Evolutionary conservation across 2,329 filamentous ascomycete species (phyloP).

Genomic region (Colletotrichum sp.): DNA sequence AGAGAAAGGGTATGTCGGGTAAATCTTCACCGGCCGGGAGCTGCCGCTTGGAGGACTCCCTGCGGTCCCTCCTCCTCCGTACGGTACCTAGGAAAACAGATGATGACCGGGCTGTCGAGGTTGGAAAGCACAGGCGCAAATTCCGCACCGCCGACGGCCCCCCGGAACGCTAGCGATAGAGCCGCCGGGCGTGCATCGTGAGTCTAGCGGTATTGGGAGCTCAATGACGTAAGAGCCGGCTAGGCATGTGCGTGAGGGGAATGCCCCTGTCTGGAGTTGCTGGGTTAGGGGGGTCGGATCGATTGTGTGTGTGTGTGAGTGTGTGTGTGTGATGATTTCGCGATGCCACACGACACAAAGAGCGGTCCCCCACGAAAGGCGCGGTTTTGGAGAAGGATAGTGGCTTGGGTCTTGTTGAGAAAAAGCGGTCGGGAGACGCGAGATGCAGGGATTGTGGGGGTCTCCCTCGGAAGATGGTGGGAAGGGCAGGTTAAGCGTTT

Average conservation of each 20-base stretch:
- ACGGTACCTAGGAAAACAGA: not conserved
- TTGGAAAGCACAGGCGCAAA: not conserved
- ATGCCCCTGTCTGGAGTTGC: not conserved
- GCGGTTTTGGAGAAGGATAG: not conserved
- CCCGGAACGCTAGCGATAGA: slow-evolving; percentile 13
- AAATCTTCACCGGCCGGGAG: not conserved
- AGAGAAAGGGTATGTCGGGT: not conserved
- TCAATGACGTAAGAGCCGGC: slow-evolving; percentile 13
- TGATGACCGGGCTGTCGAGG: not conserved
- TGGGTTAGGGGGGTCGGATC: not conserved
- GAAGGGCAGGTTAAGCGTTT: not conserved
- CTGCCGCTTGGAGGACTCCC: not conserved
- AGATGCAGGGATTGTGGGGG: slow-evolving; percentile 14
- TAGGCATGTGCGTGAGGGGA: not conserved
- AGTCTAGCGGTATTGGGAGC: not conserved
- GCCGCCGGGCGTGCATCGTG: slow-evolving; percentile 17
- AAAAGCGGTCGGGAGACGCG: slow-evolving; percentile 4
- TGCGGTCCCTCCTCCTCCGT: not conserved
- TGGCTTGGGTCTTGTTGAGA: slow-evolving; percentile 13
- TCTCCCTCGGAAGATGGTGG: not conserved
- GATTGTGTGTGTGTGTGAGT: not conserved
- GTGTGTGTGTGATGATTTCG: not conserved
- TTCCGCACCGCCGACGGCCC: slow-evolving; percentile 3
- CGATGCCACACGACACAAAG: not conserved
- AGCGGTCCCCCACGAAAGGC: not conserved